phyloP scores from a whole-genome alignment of 371 early-diverging fungal genomes.

The Mortierella sp. region DNA sequence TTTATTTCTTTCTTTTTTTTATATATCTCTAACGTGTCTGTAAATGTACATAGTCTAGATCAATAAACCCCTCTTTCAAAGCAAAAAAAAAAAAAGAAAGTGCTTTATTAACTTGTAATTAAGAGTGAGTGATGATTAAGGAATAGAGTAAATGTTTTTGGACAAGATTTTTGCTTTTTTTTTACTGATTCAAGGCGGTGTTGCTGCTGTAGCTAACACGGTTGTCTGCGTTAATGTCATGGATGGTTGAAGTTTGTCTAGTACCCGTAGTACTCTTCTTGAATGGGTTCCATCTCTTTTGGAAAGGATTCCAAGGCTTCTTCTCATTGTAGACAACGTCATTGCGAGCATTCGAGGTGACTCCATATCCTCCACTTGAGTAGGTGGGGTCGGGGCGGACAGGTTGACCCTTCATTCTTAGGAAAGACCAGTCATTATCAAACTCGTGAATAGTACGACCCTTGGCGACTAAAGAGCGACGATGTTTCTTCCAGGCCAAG shows the following conservation, averaged over 20 bases:
- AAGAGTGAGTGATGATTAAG: background rate
- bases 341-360: background rate
- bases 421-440: slow-evolving; percentile 26
- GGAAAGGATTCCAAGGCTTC: slow-evolving; percentile 44
- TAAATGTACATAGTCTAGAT: slow-evolving; percentile 3
- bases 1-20: background rate
- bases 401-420: background rate
- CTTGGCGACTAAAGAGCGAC: slow-evolving; percentile 16
- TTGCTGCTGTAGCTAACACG: slow-evolving; percentile 44
- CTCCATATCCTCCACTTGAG: slow-evolving; percentile 14
- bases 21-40: background rate
- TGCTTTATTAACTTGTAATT: background rate
- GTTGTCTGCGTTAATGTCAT: slow-evolving; percentile 11
- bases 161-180: background rate
- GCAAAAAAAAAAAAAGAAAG: background rate
- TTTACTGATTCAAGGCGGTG: slow-evolving; percentile 39
- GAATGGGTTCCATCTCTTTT: slow-evolving; percentile 43
- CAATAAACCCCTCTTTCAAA: background rate
- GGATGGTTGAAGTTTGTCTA: background rate
- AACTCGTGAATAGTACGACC: slow-evolving; percentile 22
- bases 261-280: slow-evolving; percentile 20
- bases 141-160: background rate
- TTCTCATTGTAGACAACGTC: slow-evolving; percentile 13
- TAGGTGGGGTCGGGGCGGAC: slow-evolving; percentile 40
- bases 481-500: slow-evolving; percentile 26